A percentile compares a stretch with the other conserved stretches of the same genome.
phyloP scores from a whole-genome alignment of 1,139 yeast species.

The Ogataea hybrid region DNA sequence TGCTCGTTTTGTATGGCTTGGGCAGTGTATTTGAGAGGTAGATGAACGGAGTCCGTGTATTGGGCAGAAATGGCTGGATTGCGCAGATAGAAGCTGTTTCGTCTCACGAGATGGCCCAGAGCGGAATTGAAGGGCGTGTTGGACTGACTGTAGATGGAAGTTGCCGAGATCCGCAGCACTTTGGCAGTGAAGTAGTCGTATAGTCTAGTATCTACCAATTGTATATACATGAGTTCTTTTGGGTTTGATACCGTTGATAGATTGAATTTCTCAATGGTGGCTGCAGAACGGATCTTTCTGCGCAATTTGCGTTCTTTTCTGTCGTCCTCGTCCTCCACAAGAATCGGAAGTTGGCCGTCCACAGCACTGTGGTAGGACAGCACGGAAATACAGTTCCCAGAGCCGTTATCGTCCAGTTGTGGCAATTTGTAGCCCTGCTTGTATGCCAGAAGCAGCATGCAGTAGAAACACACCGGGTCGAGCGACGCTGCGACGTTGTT shows the following conservation, averaged over 20 bases:
- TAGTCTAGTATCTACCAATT: conserved; percentile 39
- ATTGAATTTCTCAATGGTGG: conserved; percentile 30
- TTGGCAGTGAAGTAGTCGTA: conserved; percentile 41
- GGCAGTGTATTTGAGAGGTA: conserved; percentile 6
- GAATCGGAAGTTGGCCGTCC: conserved; percentile 42
- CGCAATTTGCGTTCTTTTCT: conserved; percentile 31
- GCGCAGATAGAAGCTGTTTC: conserved; percentile 27
- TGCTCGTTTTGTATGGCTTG: conserved; percentile 15
- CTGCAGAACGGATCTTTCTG: conserved; percentile 26
- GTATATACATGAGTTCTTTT: conserved; percentile 32
- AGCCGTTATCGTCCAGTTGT: conserved; percentile 3
- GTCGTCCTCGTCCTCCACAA: conserved; percentile 40
- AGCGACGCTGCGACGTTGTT: conserved; percentile 34
- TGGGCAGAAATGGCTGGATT: conserved; percentile 20
- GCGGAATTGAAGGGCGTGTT: conserved; percentile 20
- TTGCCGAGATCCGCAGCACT: conserved; percentile 14
- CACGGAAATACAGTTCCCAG: conserved; percentile 32
- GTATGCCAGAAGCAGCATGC: conserved; percentile 35
- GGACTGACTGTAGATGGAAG: conserved; percentile 29
- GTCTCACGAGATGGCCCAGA: conserved; percentile 23
- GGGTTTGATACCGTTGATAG: conserved; percentile 20
- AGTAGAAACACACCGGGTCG: conserved; percentile 45
- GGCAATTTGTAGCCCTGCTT: conserved; percentile 40
- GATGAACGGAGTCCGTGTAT: conserved; percentile 8
- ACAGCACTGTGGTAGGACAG: conserved; percentile 42